Evolutionary conservation across 805 yeast genomes (phyloP).

Genomic region (Pichia eremophila): DNA sequence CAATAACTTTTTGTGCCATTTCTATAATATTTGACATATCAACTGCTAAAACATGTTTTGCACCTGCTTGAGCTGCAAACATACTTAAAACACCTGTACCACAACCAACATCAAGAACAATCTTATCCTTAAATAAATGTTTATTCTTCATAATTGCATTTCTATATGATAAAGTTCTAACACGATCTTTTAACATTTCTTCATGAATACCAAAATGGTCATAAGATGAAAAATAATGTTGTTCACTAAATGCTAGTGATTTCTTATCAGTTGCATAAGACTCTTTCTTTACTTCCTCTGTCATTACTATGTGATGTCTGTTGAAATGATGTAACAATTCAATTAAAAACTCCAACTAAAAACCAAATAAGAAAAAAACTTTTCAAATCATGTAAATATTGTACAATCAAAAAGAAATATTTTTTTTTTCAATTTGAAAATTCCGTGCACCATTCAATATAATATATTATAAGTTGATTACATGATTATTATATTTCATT

Average conservation of each 20-base stretch:
- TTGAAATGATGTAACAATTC: too few species aligned
- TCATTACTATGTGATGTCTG: not conserved
- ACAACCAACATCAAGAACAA: conserved; percentile 96
- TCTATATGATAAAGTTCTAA: conserved; percentile 85
- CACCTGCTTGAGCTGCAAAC: conserved; percentile 99
- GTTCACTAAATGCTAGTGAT: conserved; percentile 63
- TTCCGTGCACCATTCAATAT: too few species aligned
- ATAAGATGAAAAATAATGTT: conserved; percentile 90
- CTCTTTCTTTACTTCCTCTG: conserved; percentile 7
- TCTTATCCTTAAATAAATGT: conserved; percentile 81
- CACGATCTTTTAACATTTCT: conserved; percentile 95
- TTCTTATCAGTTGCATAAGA: conserved; percentile 59
- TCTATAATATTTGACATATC: conserved; percentile 95
- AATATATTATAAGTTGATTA: too few species aligned
- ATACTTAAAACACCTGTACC: conserved; percentile 96
- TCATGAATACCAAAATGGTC: conserved; percentile 98
- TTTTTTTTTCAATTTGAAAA: too few species aligned
- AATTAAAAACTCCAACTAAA: too few species aligned
- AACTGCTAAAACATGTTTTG: conserved; percentile 93
- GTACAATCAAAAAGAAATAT: too few species aligned
- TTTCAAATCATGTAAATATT: too few species aligned
- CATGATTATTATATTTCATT: too few species aligned
- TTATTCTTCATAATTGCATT: conserved; percentile 87
- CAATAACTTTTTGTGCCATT: conserved; percentile 87
- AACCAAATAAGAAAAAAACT: not conserved